A percentile compares a stretch with the other conserved stretches of the same genome.
phyloP scores from a whole-genome alignment of 2,329 filamentous ascomycete genomes.

The Colletotrichum navitas region DNA sequence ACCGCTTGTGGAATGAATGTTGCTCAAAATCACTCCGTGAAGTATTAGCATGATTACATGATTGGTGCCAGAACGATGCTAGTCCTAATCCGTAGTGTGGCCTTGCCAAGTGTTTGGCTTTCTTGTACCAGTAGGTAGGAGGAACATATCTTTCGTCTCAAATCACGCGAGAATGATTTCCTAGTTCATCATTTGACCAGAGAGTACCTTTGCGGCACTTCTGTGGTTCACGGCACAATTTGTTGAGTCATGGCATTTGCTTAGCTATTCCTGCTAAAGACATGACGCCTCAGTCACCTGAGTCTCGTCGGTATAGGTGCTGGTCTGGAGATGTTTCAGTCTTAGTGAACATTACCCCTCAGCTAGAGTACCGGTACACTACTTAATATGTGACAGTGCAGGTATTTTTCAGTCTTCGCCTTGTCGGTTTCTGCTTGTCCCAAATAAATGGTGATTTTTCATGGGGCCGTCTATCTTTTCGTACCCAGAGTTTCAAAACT shows the following conservation, averaged over 20 bases:
- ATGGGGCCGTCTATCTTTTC: neutral
- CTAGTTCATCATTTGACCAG: neutral
- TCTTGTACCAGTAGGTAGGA: too few relatives aligned
- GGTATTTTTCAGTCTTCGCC: neutral
- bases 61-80: neutral
- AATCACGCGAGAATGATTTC: neutral
- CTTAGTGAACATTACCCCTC: neutral
- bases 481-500: neutral
- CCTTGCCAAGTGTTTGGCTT: neutral
- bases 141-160: neutral
- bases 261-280: neutral
- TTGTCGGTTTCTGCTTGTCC: neutral
- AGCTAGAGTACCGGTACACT: too few relatives aligned
- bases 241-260: neutral
- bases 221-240: neutral
- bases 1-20: conserved; percentile 1
- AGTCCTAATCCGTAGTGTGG: neutral
- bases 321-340: neutral
- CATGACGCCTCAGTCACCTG: neutral
- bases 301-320: neutral
- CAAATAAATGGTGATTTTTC: neutral
- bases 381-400: too few relatives aligned
- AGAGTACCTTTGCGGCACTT: neutral
- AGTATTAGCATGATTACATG: neutral
- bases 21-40: neutral